These are phyloP conservation scores for Agroathelia rolfsii DNA, from an alignment of 1,284 basidiomycete genomes.

Conservation along the genomic window DNA sequence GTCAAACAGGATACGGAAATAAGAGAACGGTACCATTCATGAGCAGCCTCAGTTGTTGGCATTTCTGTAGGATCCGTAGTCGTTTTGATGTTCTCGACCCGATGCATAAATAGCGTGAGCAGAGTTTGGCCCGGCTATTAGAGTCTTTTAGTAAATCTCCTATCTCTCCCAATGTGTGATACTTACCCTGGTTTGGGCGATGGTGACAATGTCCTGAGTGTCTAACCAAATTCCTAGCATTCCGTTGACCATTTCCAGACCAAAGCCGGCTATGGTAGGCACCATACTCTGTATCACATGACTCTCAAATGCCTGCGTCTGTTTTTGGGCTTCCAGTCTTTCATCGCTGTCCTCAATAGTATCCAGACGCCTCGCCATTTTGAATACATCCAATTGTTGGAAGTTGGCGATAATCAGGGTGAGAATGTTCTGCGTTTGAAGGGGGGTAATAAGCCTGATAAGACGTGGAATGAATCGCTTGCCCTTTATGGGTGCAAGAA, in stretches of 20 bases:
- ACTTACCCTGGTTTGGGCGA: conserved; percentile 71
- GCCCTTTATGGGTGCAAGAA: conserved; percentile 85
- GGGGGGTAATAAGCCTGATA: conserved; percentile 73
- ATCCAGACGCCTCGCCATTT: conserved; percentile 64
- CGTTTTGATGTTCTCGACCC: conserved; percentile 81
- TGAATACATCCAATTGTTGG: conserved; percentile 85
- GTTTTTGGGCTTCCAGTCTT: conserved; percentile 70
- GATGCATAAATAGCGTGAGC: conserved; percentile 85
- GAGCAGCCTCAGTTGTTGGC: conserved; percentile 64
- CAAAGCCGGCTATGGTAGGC: conserved; percentile 69
- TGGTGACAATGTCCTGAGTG: conserved; percentile 64
- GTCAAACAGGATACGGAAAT: conserved; percentile 9
- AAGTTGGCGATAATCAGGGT: conserved; percentile 94
- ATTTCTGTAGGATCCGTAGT: conserved; percentile 41
- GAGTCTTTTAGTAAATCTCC: no score
- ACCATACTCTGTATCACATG: conserved; percentile 84
- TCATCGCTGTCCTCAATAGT: conserved; percentile 52
- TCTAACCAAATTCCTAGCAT: conserved; percentile 80
- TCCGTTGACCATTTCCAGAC: conserved; percentile 78
- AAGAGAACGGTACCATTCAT: conserved; percentile 63
- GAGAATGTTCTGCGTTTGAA: conserved; percentile 79
- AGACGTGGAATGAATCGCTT: conserved; percentile 88
- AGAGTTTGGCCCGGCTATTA: conserved; percentile 84
- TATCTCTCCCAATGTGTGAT: no score
- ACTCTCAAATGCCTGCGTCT: conserved; percentile 84